Evolutionary conservation across 2,329 filamentous ascomycete genomes (phyloP).

Genomic region (Pyrenochaeta sp.): DNA sequence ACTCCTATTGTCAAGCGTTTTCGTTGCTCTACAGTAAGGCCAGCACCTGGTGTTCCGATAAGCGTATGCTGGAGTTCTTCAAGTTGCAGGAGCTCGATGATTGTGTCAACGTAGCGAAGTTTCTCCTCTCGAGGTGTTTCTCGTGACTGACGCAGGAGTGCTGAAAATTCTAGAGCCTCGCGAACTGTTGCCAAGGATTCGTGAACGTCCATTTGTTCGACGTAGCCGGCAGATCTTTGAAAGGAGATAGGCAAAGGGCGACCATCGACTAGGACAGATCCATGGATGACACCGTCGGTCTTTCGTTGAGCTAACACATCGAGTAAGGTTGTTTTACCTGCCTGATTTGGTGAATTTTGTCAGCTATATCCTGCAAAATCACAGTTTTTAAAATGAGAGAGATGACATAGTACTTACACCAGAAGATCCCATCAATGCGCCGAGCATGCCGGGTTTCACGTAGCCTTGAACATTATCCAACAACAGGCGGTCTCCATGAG

Average conservation of each 20-base stretch:
- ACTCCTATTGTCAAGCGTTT: constrained; percentile 68
- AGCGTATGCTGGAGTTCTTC: constrained; percentile 66
- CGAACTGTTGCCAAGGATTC: constrained; percentile 64
- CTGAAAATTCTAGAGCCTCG: constrained; percentile 67
- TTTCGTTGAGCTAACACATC: constrained; percentile 69
- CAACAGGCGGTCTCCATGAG: constrained; percentile 49
- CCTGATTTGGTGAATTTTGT: too few relatives aligned
- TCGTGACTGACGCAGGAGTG: constrained; percentile 64
- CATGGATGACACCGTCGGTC: constrained; percentile 82
- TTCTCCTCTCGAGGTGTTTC: constrained; percentile 63
- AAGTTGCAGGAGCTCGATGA: constrained; percentile 65
- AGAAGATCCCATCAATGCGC: constrained; percentile 43
- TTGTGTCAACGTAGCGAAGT: constrained; percentile 65
- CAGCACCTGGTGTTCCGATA: constrained; percentile 62
- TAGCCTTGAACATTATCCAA: constrained; percentile 61
- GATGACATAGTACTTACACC: constrained; percentile 18
- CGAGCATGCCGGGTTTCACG: constrained; percentile 62
- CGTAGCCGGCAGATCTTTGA: constrained; percentile 73
- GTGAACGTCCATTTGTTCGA: constrained; percentile 66
- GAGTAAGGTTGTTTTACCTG: constrained; percentile 41
- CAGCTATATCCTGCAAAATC: background rate
- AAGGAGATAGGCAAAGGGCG: constrained; percentile 76
- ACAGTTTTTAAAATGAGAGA: background rate
- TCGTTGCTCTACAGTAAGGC: constrained; percentile 66
- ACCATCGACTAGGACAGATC: constrained; percentile 79